These are phyloP conservation scores for Nannochloropsis salina DNA, from an alignment of 108 stramenopile species.

Conservation along the genomic window DNA sequence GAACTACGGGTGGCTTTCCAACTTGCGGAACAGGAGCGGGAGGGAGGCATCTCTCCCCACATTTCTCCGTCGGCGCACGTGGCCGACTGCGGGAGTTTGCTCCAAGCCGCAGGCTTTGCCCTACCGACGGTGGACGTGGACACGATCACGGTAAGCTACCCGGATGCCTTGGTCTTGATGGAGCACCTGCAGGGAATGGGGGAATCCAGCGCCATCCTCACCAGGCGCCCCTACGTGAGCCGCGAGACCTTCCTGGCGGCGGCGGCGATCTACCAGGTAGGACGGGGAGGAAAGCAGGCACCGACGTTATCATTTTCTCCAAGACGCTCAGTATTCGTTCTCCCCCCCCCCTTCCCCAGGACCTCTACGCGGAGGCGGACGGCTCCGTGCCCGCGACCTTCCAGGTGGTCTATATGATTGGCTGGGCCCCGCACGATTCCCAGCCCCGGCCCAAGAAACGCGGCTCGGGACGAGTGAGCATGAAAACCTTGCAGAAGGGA, in stretches of 20 bases:
- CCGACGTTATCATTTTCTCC: background rate
- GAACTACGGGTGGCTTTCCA: conserved; percentile 78
- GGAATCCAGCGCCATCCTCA: conserved; percentile 67
- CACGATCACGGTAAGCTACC: conserved; percentile 73
- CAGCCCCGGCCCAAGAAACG: conserved; percentile 76
- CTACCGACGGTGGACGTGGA: conserved; percentile 93
- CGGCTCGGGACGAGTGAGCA: conserved; percentile 67
- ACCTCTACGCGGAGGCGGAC: conserved; percentile 63
- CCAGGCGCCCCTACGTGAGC: conserved; percentile 39
- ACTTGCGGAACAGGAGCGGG: conserved; percentile 62
- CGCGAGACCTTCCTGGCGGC: conserved; percentile 78
- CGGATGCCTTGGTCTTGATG: conserved; percentile 76
- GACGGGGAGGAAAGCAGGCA: background rate
- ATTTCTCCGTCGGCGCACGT: conserved; percentile 85
- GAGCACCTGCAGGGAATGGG: conserved; percentile 95
- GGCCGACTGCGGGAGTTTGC: conserved; percentile 74
- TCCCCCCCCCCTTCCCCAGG: background rate
- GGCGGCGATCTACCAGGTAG: conserved; percentile 74
- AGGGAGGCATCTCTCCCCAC: conserved; percentile 83
- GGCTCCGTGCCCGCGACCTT: conserved; percentile 53
- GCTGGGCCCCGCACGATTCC: conserved; percentile 87
- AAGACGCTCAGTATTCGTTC: background rate
- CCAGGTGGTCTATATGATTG: conserved; percentile 80
- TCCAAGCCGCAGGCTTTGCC: conserved; percentile 77
- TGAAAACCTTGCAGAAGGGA: background rate